Base-by-base conservation (phyloP, 495 filamentous ascomycete genomes). In the Trichocladium uniseriatum region DNA sequence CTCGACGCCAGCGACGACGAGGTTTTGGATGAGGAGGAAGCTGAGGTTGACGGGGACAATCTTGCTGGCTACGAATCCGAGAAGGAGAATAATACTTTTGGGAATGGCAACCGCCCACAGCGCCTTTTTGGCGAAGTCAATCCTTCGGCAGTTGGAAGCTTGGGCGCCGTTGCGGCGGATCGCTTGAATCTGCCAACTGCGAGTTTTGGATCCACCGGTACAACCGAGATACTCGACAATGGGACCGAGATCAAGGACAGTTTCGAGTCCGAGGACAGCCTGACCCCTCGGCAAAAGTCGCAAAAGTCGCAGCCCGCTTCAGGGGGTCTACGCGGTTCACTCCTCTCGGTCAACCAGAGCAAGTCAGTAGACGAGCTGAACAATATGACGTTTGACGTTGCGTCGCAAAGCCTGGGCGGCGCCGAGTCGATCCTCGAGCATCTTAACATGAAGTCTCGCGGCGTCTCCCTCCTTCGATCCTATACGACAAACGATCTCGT, bases 101-200 rank as follows among this genome's bases (percentile, higher is more conserved):
- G 67, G 19, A 35, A 51, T 32, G 60, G 66, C 40, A 51, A 64
- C 32, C 56, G 69, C 64, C 51, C 63, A 11, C 66, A 67, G 43
- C 79, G 82, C 24, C 71, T 95, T 3, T 94, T 91, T 67, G 89
- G 89, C 0, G 88, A 95, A 63, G 82, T 95, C 42, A 79, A 79
- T 21, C 62, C 71, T 11, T 87, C 87, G 6, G 82, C 78, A 10
- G 61, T 92, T 3, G 75, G 78, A 18, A 90, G 83, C 65, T 69
- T 68, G 14, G 73, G 70, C 27, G 69, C 50, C 14, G 69, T 77
- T 21, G 55, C 64, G 3, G 57, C 59, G 6, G 53, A 66, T 20
- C 70, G 67, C 15, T 55, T 76, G 15, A 73, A 77, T 57, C 68
- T 77, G 39, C 71, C 69, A 8, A 36, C 45, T 8, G 43, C 24